Evolutionary conservation across 768 basidiomycete species (phyloP), one percentile per base, ranked within the genome.

Genomic region (Auricularia cornea): DNA sequence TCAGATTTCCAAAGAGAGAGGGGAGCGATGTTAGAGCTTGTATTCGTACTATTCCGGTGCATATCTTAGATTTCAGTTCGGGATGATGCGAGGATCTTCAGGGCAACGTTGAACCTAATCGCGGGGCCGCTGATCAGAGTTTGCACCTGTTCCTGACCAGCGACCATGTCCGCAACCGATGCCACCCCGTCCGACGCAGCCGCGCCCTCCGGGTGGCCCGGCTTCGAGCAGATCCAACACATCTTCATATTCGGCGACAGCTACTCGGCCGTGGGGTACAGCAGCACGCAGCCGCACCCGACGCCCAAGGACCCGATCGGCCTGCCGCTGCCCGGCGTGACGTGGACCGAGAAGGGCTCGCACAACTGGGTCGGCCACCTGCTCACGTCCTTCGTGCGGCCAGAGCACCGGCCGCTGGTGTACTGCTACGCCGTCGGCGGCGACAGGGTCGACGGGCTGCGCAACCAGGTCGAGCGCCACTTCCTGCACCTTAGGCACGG

Each of bases 361-460:
- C 80, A 84, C 8, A 87, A 87, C 70, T 88, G 86, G 86, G 81
- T 88, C 35, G 82, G 85, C 2, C 78, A 83, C 69, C 72, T 85
- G n/a, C 72, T 84, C 59, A 80, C 76, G 10, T 63, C 69, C 30
- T 66, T 77, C 77, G 72, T 68, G 38, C 77, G 77, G 60, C 66
- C 40, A 32, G 69, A 61, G 63, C 69, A 61, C 38, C 11, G 35
- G 2, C 65, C 85, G 30, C 73, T 87, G 1, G 84, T 84, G 3
- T 83, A 83, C 68, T 76, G 86, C 69, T 87, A 83, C 70, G 86
- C 85, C 0, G 68, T 72, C 10, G 83, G 85, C 0, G 86, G 86
- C 0, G 77, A 80, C 61, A 76, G 73, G 6, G 75, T 85, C 0
- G 41, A 62, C 51, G 79, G 79, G 14, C 75, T 85, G 3, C 64